These are phyloP conservation scores for Serendipita sp. DNA, from an alignment of 768 basidiomycete genomes.

Conservation along the genomic window DNA sequence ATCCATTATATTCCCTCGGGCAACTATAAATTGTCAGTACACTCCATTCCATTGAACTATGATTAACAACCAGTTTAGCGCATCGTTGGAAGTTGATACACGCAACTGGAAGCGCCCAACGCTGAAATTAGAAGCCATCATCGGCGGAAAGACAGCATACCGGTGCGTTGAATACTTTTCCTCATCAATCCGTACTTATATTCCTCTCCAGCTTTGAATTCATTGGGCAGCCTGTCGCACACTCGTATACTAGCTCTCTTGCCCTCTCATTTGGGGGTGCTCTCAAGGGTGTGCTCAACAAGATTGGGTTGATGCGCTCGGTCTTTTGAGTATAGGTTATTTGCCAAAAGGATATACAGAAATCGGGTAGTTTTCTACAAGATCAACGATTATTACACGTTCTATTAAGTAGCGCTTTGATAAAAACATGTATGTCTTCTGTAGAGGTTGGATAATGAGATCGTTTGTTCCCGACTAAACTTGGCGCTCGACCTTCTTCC, in stretches of 20 bases:
- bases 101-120: conserved; percentile 32
- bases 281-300: neutral
- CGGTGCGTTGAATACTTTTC: conserved; percentile 22
- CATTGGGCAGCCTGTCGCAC: neutral
- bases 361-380: neutral
- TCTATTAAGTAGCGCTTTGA: too few relatives aligned
- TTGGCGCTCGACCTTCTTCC: neutral
- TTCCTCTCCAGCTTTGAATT: neutral
- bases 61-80: conserved; percentile 24
- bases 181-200: neutral
- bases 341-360: neutral
- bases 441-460: too few relatives aligned
- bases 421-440: too few relatives aligned
- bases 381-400: too few relatives aligned
- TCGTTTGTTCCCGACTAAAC: too few relatives aligned
- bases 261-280: neutral
- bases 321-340: neutral
- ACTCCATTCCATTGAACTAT: neutral
- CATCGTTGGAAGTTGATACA: conserved; percentile 55
- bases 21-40: conserved; percentile 45
- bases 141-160: conserved; percentile 41
- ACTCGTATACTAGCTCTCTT: neutral
- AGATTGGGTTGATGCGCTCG: neutral
- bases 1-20: conserved; percentile 46
- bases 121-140: conserved; percentile 39